Percentiles rank a stretch among this genome's conserved stretches.
These are phyloP conservation scores for Aspergillus egyptiacus DNA, from an alignment of 495 filamentous ascomycete species.

Conservation along the genomic window DNA sequence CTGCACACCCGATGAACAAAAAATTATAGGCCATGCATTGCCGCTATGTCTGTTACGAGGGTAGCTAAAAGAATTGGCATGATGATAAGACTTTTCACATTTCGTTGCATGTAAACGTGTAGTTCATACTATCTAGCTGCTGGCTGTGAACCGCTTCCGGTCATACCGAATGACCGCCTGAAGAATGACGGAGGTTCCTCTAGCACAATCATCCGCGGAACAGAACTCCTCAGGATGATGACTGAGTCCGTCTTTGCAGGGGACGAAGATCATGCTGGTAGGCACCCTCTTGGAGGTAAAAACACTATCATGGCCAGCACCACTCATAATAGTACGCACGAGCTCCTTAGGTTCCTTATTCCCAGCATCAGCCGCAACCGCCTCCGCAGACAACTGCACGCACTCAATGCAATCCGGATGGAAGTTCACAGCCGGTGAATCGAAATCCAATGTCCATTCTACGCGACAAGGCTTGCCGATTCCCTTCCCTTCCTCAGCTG, in stretches of 20 bases:
- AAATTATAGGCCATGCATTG: conserved; percentile 25
- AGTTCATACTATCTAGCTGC: background rate
- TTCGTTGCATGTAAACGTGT: background rate
- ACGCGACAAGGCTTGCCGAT: conserved; percentile 51
- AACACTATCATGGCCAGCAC: conserved; percentile 60
- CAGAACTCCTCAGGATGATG: conserved; percentile 61
- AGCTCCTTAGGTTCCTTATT: conserved; percentile 36
- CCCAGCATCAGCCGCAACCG: conserved; percentile 44
- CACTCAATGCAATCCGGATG: conserved; percentile 63
- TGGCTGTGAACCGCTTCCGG: conserved; percentile 31
- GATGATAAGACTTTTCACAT: conserved; percentile 9
- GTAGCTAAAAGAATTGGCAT: conserved; percentile 35
- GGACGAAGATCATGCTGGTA: conserved; percentile 64
- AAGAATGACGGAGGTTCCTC: conserved; percentile 56
- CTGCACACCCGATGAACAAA: conserved; percentile 25
- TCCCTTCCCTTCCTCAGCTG: conserved; percentile 44
- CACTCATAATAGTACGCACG: conserved; percentile 47
- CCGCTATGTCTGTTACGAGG: conserved; percentile 22
- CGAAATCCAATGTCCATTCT: conserved; percentile 54
- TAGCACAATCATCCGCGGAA: conserved; percentile 55
- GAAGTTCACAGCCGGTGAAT: conserved; percentile 62
- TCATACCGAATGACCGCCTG: conserved; percentile 58
- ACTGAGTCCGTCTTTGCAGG: conserved; percentile 57
- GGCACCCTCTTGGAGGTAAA: conserved; percentile 55
- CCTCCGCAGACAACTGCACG: conserved; percentile 56